Evolutionary conservation across 495 filamentous ascomycete species (phyloP).

Genomic region (Penicillium canescens): DNA sequence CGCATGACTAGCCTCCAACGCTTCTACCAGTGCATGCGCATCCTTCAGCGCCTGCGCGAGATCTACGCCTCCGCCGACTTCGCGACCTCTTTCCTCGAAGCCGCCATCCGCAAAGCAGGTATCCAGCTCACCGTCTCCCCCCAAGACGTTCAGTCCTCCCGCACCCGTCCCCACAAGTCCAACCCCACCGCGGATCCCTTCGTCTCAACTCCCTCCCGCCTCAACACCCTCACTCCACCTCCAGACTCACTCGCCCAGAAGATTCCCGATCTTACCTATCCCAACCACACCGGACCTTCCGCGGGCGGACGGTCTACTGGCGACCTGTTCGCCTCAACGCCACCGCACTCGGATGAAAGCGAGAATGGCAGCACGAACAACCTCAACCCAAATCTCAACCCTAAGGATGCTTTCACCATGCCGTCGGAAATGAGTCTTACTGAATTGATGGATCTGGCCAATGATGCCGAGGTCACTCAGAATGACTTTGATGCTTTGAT

Average conservation of each 20-base stretch:
- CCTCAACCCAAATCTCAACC: slow-evolving; percentile 34
- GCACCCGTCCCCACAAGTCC: slow-evolving; percentile 6
- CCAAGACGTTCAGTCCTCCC: slow-evolving; percentile 36
- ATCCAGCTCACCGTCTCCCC: slow-evolving; percentile 54
- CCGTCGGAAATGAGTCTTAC: slow-evolving; percentile 43
- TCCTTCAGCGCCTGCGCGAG: slow-evolving; percentile 76
- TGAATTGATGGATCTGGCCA: slow-evolving; percentile 48
- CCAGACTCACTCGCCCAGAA: slow-evolving; percentile 48
- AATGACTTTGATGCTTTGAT: slow-evolving; percentile 52
- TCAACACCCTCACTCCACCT: slow-evolving; percentile 42
- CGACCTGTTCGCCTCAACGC: slow-evolving; percentile 41
- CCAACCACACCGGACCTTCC: slow-evolving; percentile 20
- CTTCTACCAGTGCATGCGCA: slow-evolving; percentile 83
- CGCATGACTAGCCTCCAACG: slow-evolving; percentile 68
- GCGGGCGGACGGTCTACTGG: slow-evolving; percentile 17
- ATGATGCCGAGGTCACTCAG: slow-evolving; percentile 50
- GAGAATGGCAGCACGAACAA: slow-evolving; percentile 49
- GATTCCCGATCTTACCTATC: slow-evolving; percentile 45
- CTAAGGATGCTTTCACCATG: slow-evolving; percentile 35
- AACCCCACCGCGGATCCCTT: slow-evolving; percentile 16
- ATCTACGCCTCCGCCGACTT: slow-evolving; percentile 88
- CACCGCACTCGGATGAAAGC: slow-evolving; percentile 45
- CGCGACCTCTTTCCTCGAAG: slow-evolving; percentile 80
- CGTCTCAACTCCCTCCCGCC: slow-evolving; percentile 22
- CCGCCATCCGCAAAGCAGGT: slow-evolving; percentile 77